These are phyloP conservation scores for Ophiostoma australiae DNA, from an alignment of 2,329 filamentous ascomycete genomes.

Conservation along the genomic window DNA sequence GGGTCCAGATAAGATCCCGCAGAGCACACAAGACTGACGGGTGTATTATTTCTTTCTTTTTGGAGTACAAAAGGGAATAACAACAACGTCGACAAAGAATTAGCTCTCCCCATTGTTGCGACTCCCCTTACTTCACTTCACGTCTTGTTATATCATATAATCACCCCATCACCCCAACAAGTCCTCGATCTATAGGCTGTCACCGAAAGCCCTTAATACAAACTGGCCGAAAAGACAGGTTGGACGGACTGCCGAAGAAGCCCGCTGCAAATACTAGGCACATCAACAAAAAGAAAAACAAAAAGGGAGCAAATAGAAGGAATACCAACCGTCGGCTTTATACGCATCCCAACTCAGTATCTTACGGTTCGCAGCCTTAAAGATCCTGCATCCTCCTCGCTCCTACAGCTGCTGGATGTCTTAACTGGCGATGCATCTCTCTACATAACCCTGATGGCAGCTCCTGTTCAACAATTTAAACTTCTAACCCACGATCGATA, in stretches of 20 bases:
- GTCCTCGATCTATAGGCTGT: neutral
- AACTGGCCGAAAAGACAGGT: neutral
- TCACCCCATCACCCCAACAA: neutral
- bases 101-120: neutral
- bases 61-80: neutral
- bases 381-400: neutral
- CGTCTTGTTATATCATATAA: neutral
- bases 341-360: neutral
- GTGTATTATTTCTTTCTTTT: neutral
- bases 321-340: neutral
- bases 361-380: neutral
- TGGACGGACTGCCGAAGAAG: neutral
- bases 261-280: neutral
- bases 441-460: neutral
- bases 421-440: neutral
- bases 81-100: neutral
- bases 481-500: neutral
- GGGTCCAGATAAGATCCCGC: conserved; percentile 12
- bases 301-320: neutral
- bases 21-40: neutral
- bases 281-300: neutral
- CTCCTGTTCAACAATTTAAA: neutral
- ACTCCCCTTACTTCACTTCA: neutral
- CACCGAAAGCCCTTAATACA: neutral
- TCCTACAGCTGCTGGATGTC: neutral